Evolutionary conservation across 805 yeast genomes (phyloP), one percentile per base, ranked within the genome.

Genomic region (Naumovozyma baii): DNA sequence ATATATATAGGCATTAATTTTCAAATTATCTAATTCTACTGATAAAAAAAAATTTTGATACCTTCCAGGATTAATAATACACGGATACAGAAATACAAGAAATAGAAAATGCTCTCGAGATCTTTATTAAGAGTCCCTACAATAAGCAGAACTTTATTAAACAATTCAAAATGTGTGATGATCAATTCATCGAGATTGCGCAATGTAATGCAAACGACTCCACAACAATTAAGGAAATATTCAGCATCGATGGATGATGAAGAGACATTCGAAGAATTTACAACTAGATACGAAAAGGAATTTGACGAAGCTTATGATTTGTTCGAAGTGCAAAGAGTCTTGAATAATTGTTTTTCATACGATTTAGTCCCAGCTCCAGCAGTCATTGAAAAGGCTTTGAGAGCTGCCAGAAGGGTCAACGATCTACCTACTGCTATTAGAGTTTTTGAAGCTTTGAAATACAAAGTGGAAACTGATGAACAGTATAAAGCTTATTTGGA

Each of bases 391-490:
- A 84, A 83, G 69, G 98, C 98, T 36, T 74, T 92, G 62, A 80
- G 84, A 70, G 98, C 98, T 36, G 88, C 96, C 55, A 88, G 98
- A 80, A 85, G 97, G 71, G 97, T 92, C 52, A 86, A 92, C 69
- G 98, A 92, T 72, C 85, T 85, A 70, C 96, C 98, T 46, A 88
- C 97, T 44, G 98, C 98, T 41, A 92, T 87, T 53, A 84, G 98
- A 72, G 95, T 94, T 41, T 92, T 92, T 58, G 98, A 90, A 74
- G 97, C 94, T 51, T 77, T 92, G 64, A 85, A 83, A 67, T 85
- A 79, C 78, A 92, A 92, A 74, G 97, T 92, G 49, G 96, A 90
- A 68, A 85, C 81, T 71, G 79, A 76, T 63, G 82, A 81, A 54
- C 97, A 92, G 72, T 92, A 92, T 74, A 76, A 82, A 57, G 96